phyloP scores from a whole-genome alignment of 2,329 filamentous ascomycete genomes.

The Scytalidium sp. region DNA sequence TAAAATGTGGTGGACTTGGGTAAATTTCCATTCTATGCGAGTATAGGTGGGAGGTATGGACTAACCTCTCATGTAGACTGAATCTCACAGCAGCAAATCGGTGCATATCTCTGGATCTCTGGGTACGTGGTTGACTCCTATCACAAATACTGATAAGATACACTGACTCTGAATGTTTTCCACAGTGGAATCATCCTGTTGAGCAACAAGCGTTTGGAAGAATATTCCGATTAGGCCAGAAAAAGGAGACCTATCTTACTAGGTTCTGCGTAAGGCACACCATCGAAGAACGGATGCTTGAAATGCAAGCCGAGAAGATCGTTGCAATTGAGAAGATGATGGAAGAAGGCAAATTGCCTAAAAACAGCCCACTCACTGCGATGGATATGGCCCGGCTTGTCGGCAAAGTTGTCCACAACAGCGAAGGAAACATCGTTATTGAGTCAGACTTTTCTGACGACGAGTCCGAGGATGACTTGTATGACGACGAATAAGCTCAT shows the following conservation, averaged over 20 bases:
- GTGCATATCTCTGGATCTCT: constrained; percentile 36
- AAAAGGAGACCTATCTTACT: constrained; percentile 54
- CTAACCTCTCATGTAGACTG: constrained; percentile 28
- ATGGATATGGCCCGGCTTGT: constrained; percentile 43
- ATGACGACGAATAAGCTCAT: too few species aligned
- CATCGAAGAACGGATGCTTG: constrained; percentile 55
- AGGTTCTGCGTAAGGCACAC: constrained; percentile 53
- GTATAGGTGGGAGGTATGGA: too few species aligned
- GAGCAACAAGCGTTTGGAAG: constrained; percentile 63
- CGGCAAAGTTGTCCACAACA: constrained; percentile 35
- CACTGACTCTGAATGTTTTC: too few species aligned
- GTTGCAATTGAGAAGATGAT: constrained; percentile 35
- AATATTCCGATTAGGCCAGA: constrained; percentile 64
- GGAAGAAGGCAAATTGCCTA: constrained; percentile 11
- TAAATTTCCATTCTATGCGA: too few species aligned
- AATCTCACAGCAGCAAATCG: constrained; percentile 55
- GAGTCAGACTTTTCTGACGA: constrained; percentile 22
- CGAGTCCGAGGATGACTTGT: constrained; percentile 3
- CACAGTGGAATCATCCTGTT: constrained; percentile 35
- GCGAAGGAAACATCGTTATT: constrained; percentile 27
- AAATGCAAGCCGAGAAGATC: constrained; percentile 55
- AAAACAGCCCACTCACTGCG: constrained; percentile 21
- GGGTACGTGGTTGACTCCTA: constrained; percentile 48
- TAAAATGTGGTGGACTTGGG: constrained; percentile 51
- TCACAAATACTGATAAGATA: too few species aligned